These are phyloP conservation scores for Aspergillus bridgeri DNA, from an alignment of 495 filamentous ascomycete species.

Conservation along the genomic window DNA sequence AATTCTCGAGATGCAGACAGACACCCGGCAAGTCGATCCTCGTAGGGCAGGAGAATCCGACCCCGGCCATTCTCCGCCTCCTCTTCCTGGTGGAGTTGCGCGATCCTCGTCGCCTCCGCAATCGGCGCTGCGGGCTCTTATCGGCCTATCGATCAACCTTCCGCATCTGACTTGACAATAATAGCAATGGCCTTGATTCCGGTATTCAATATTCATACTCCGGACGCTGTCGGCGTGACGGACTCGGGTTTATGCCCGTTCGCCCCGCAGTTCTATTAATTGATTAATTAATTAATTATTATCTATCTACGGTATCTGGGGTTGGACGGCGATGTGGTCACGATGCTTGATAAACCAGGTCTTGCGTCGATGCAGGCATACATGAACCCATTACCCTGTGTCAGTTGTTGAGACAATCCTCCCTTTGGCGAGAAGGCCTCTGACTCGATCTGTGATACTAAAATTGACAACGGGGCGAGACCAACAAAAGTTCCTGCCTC, in stretches of 20 bases:
- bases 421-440: background rate
- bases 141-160: constrained; percentile 1
- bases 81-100: background rate
- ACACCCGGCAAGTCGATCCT: too few species aligned
- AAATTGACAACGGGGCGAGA: too few species aligned
- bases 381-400: background rate
- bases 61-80: background rate
- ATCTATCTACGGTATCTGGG: too few species aligned
- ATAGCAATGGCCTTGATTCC: too few species aligned
- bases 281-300: too few species aligned
- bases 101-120: constrained; percentile 1
- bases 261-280: background rate
- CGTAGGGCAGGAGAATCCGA: background rate
- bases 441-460: background rate
- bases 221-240: too few species aligned
- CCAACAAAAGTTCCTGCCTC: background rate
- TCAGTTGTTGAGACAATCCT: background rate
- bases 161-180: too few species aligned
- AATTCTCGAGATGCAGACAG: too few species aligned
- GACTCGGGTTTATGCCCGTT: background rate
- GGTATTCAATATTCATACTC: too few species aligned
- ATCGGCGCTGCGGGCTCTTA: constrained; percentile 11
- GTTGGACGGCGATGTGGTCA: too few species aligned
- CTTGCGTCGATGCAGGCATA: background rate
- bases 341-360: too few species aligned